These are phyloP conservation scores for Termitomyces bulborhizus DNA, from an alignment of 768 basidiomycete species.

Conservation along the genomic window DNA sequence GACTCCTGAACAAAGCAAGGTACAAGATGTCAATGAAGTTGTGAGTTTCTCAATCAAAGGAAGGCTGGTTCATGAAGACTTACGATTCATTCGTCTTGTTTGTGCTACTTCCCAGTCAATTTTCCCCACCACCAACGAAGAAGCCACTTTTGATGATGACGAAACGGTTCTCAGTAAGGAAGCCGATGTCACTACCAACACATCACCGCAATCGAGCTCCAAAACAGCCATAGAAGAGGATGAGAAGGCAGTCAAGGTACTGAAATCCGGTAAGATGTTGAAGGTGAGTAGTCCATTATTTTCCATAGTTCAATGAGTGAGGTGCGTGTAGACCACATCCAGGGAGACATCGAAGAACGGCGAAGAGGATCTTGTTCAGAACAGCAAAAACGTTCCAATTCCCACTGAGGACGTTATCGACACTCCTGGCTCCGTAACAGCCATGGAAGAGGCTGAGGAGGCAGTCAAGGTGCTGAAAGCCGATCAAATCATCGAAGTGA, in stretches of 20 bases:
- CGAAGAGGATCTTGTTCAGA: not conserved
- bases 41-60: not conserved
- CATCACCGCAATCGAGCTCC: not conserved
- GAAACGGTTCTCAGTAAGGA: not conserved
- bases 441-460: no score
- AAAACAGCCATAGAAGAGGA: not conserved
- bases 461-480: not conserved
- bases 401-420: no score
- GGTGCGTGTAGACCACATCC: not conserved
- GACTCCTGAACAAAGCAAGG: not conserved
- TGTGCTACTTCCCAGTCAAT: no score
- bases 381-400: not conserved
- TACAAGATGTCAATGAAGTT: not conserved
- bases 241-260: not conserved
- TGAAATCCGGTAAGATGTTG: not conserved
- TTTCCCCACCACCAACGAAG: not conserved
- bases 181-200: not conserved
- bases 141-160: not conserved
- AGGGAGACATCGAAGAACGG: not conserved
- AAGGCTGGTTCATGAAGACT: not conserved
- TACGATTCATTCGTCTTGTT: not conserved
- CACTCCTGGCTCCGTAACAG: not conserved
- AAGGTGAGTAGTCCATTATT: not conserved
- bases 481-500: not conserved
- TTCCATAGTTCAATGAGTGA: not conserved